A percentile compares a stretch with the other conserved stretches of the same genome.
phyloP scores from a whole-genome alignment of 805 yeast genomes.

The Brettanomyces anomalus region DNA sequence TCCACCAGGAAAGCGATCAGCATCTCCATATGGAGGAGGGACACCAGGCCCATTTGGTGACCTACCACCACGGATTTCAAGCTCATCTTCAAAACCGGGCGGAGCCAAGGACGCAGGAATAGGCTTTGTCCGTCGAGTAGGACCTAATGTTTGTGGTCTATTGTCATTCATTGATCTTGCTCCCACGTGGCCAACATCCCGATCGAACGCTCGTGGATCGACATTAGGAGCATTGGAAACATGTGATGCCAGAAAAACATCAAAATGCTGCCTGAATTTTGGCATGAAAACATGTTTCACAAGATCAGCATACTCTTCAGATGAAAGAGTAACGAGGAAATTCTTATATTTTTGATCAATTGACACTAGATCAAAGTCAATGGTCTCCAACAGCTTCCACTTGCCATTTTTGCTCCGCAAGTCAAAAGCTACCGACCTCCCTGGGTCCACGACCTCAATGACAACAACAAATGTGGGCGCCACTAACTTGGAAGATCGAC shows the following conservation, averaged over 20 bases:
- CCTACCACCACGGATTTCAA: conserved; percentile 24
- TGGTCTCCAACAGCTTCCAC: background rate
- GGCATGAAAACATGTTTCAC: background rate
- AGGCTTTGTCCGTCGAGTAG: conserved; percentile 7
- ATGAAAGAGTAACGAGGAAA: background rate
- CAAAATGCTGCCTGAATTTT: background rate
- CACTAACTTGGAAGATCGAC: background rate
- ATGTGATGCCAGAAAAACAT: background rate
- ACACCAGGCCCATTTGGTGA: conserved; percentile 1
- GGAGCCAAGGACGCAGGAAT: conserved; percentile 25
- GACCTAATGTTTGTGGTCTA: too few relatives aligned
- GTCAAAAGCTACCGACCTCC: background rate
- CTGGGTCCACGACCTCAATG: background rate
- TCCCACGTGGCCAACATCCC: too few relatives aligned
- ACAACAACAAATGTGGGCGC: too few relatives aligned
- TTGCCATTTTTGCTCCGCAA: conserved; percentile 1
- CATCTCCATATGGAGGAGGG: conserved; percentile 31
- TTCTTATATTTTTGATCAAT: background rate
- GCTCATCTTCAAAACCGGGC: conserved; percentile 48
- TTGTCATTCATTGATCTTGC: too few relatives aligned
- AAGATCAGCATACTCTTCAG: background rate
- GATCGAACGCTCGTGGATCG: too few relatives aligned
- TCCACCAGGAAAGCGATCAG: conserved; percentile 41
- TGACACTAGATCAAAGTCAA: background rate
- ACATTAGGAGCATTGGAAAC: too few relatives aligned